A percentile compares a stretch with the other conserved stretches of the same genome.
phyloP scores from a whole-genome alignment of 2,329 filamentous ascomycete species.

The Fusarium odoratissimum region DNA sequence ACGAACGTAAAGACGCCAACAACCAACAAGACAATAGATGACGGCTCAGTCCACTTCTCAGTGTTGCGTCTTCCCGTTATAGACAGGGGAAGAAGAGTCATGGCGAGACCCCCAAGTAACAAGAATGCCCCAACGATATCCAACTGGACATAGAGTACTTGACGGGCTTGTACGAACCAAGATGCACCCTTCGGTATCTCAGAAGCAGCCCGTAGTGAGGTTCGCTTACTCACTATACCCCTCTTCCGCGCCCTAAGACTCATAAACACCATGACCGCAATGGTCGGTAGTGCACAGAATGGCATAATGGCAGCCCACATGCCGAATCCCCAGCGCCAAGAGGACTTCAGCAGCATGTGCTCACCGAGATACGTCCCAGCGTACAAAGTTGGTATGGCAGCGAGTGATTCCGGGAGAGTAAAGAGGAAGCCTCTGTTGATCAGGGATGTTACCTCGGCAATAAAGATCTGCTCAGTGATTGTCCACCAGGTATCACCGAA shows the following conservation, averaged over 20 bases:
- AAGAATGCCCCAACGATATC: constrained; percentile 17
- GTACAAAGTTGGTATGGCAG: constrained; percentile 25
- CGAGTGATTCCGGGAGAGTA: constrained; percentile 13
- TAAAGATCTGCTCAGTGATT: constrained; percentile 27
- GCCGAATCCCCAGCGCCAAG: constrained; percentile 26
- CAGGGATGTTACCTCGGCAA: constrained; percentile 23
- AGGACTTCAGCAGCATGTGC: constrained; percentile 15
- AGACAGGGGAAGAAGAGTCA: constrained; percentile 22
- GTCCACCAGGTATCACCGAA: constrained; percentile 27
- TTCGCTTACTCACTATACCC: background rate
- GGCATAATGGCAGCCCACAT: constrained; percentile 27
- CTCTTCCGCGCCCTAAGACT: background rate
- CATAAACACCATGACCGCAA: constrained; percentile 12
- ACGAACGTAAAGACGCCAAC: constrained; percentile 43
- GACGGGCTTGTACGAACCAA: background rate
- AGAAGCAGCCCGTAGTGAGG: background rate
- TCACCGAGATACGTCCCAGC: constrained; percentile 24
- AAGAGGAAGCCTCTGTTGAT: constrained; percentile 22
- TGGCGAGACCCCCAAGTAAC: constrained; percentile 9
- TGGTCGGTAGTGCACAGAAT: constrained; percentile 1
- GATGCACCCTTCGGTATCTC: background rate
- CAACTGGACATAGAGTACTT: background rate
- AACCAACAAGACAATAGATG: background rate
- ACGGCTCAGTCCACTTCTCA: constrained; percentile 9
- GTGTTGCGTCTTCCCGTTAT: constrained; percentile 16